phyloP scores from a whole-genome alignment of 805 yeast species.

The Novakomyces olei region DNA sequence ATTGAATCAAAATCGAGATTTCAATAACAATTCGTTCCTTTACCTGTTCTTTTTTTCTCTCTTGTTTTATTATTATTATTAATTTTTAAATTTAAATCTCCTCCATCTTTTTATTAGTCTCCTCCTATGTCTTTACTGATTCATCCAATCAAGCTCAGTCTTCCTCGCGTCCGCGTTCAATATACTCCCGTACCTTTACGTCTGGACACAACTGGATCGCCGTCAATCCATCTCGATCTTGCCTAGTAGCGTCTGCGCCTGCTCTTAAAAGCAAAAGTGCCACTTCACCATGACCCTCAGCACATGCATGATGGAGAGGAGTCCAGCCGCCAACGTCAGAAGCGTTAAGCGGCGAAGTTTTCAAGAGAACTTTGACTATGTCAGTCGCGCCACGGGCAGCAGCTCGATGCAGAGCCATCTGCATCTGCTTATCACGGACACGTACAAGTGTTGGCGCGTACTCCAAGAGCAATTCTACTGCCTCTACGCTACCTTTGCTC shows the following conservation, averaged over 20 bases:
- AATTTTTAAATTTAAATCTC: too few species aligned
- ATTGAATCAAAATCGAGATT: too few species aligned
- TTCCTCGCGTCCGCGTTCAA: constrained; percentile 4
- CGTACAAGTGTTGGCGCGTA: constrained; percentile 32
- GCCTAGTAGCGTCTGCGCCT: constrained; percentile 39
- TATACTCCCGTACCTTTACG: constrained; percentile 24
- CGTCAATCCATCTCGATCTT: constrained; percentile 30
- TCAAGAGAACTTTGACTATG: constrained; percentile 31
- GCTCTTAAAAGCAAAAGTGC: constrained; percentile 35
- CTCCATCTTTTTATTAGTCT: too few species aligned
- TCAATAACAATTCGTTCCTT: too few species aligned
- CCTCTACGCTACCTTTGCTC: background rate
- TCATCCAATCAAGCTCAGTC: too few species aligned
- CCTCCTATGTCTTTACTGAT: too few species aligned
- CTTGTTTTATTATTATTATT: too few species aligned
- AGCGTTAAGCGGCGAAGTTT: constrained; percentile 41
- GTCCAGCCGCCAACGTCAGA: constrained; percentile 63
- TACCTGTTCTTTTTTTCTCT: too few species aligned
- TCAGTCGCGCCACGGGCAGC: constrained; percentile 49
- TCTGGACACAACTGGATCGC: constrained; percentile 35
- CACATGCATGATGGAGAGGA: constrained; percentile 68
- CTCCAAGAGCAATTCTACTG: background rate
- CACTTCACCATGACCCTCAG: constrained; percentile 71
- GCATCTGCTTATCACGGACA: constrained; percentile 42
- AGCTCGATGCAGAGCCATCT: constrained; percentile 60